Base-by-base conservation (phyloP, 78 protist species). In the Thecamonas trahens region DNA sequence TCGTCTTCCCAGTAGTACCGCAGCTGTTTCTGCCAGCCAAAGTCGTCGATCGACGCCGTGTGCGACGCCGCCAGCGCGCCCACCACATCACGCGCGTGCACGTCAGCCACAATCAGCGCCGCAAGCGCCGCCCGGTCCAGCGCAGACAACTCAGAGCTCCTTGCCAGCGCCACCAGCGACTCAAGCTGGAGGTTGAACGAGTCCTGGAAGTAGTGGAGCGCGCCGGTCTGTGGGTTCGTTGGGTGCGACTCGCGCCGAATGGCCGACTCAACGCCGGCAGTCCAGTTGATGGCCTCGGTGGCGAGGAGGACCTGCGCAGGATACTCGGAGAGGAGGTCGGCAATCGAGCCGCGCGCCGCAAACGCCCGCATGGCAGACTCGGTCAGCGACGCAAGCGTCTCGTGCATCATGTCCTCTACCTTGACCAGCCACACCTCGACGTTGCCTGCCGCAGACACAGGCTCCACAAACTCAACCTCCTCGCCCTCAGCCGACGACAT, bases 51-150 rank as follows among this genome's bases (percentile, higher is more conserved):
- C 2, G 45, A 13, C 7, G 3, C 0, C 11, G 71, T 77, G 17
- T 18, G 62, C n/a, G 59, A 79, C 3, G 55, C 20, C 70, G 39
- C 18, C 55, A 93, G 64, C 31, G 63, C 64, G 18, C 57, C 54
- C 22, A 82, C 71, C 29, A 86, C 77, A 57, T 93, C 97, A 7
- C 92, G 76, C 11, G 77, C 80, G 67, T 93, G 97, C 42, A 92
- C 94, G 50, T 87, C 92, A 22, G 89, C 44, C 20, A 72, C 70
- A 50, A 89, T 85, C 26, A 92, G 60, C 2, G 97, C 80, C 2
- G 65, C 77, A n/a, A 92, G 3, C 6, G 54, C 11, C 24, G 17
- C 37, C 6, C 91, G 73, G 14, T 73, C 74, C 42, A 87, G 55
- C 26, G n/a, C 29, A 45, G 71, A 32, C 34, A 89, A 61, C 9